Conservation (phyloP, 495 filamentous ascomycete species). For the Parathielavia appendiculata region DNA sequence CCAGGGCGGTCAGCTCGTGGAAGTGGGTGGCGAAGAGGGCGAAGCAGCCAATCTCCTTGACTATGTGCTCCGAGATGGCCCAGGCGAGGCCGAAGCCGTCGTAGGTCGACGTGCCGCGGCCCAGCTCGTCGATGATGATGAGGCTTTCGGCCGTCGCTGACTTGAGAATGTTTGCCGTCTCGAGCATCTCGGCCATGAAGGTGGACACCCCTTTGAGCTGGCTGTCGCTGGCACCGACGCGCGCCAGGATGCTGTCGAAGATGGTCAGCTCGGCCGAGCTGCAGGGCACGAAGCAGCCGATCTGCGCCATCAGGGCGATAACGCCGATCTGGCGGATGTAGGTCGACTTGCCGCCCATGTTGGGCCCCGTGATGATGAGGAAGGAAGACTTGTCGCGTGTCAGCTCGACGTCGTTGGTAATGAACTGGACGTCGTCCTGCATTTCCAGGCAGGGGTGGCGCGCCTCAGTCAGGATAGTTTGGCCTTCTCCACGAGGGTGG, state of each 20-base stretch:
- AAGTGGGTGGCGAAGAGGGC: constrained; percentile 97
- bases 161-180: constrained; percentile 97
- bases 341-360: constrained; percentile 98
- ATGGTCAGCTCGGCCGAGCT: constrained; percentile 86
- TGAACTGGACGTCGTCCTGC: constrained; percentile 98
- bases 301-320: constrained; percentile 95
- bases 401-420: constrained; percentile 92
- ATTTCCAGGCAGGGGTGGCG: constrained; percentile 98
- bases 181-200: constrained; percentile 99
- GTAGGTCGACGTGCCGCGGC: constrained; percentile 94
- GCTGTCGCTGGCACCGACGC: constrained; percentile 90
- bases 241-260: constrained; percentile 96
- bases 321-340: constrained; percentile 98
- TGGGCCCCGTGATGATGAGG: constrained; percentile 95
- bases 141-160: constrained; percentile 88
- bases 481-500: constrained; percentile 84
- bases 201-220: constrained; percentile 98
- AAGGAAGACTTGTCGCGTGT: constrained; percentile 78
- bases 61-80: constrained; percentile 97
- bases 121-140: constrained; percentile 99
- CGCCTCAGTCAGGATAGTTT: constrained; percentile 85
- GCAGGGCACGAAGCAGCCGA: constrained; percentile 95
- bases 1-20: constrained; percentile 90
- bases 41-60: constrained; percentile 89
- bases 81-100: constrained; percentile 97